phyloP scores from a whole-genome alignment of 2,329 filamentous ascomycete species.

The Emericellopsis cladophorae region DNA sequence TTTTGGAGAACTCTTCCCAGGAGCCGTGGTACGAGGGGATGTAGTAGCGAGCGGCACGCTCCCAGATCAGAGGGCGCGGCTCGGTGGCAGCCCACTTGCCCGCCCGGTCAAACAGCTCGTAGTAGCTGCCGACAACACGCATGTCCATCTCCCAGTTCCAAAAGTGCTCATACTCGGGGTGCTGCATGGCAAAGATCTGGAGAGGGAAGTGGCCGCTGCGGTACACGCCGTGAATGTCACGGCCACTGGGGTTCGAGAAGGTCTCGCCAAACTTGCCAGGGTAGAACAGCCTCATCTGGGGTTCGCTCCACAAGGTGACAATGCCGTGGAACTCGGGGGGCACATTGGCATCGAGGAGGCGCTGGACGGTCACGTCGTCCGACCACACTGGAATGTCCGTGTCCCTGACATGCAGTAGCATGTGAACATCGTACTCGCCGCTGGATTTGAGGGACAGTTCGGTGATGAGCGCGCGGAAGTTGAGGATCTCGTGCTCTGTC shows the following conservation, averaged over 20 bases:
- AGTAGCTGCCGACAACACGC: conserved; percentile 51
- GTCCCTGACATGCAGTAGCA: conserved; percentile 76
- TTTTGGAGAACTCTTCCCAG: conserved; percentile 59
- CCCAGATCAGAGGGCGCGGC: conserved; percentile 62
- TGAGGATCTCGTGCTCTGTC: conserved; percentile 64
- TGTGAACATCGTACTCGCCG: conserved; percentile 72
- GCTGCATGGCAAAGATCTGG: conserved; percentile 49
- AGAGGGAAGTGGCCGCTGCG: conserved; percentile 50
- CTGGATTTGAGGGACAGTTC: conserved; percentile 68
- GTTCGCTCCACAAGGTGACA: conserved; percentile 74
- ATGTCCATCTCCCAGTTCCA: conserved; percentile 65
- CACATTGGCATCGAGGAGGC: conserved; percentile 53
- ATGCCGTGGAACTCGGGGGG: conserved; percentile 68
- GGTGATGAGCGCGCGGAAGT: conserved; percentile 68
- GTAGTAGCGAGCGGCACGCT: conserved; percentile 65
- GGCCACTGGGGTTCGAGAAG: conserved; percentile 43
- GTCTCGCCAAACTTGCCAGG: conserved; percentile 56
- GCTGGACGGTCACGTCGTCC: conserved; percentile 59
- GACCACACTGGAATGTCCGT: conserved; percentile 70
- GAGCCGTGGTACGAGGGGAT: conserved; percentile 56
- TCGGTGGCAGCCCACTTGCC: conserved; percentile 55
- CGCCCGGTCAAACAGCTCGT: conserved; percentile 61
- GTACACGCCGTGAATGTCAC: conserved; percentile 56
- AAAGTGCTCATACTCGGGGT: conserved; percentile 53
- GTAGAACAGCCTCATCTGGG: conserved; percentile 73